Evolutionary conservation across 2,329 filamentous ascomycete genomes (phyloP), one percentile per base, ranked within the genome.

Genomic region (Botrytis elliptica): DNA sequence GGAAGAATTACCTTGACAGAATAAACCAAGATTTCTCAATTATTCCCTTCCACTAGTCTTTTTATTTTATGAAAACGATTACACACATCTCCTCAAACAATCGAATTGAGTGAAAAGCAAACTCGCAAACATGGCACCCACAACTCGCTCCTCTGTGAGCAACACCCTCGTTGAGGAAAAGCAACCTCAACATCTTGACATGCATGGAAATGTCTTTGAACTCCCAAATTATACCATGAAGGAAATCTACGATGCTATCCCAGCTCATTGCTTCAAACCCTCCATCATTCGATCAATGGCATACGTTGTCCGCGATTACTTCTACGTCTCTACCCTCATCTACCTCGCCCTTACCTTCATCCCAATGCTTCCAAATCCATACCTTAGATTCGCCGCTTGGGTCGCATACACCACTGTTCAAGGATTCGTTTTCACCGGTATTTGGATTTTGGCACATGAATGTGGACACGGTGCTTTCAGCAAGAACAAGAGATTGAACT

Each of bases 361-460:
- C 79, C 87, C 70, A 66, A 80, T 82, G 69, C 83, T 90, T 72
- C 82, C 84, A 74, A 84, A 85, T 76, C 79, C 82, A 49, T 79
- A 81, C 74, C 81, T 85, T 62, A 87, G 88, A 75, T 81, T 83
- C 74, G 79, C 83, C 20, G 86, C 87, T 74, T 92, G 89, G 89
- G 82, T 83, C 38, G 82, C 83, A 66, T 92, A 93, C 81, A 88
- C 88, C 76, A 91, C 89, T 80, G 79, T 89, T 57, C 89, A 92
- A 82, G 91, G 91, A 70, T 87, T 91, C 62, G 84, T 92, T 77
- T 89, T 89, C 80, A 92, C 90, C 7, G 91, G 91, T 9, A 84
- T 93, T 79, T 93, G 91, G 91, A 90, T 92, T 77, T 84, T 93
- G 63, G 91, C 88, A 14, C 91, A 93, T 81, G 91, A 93, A 81